These are phyloP conservation scores for Metahyphopichia silvanorum DNA, from an alignment of 805 yeast genomes.

Conservation along the genomic window DNA sequence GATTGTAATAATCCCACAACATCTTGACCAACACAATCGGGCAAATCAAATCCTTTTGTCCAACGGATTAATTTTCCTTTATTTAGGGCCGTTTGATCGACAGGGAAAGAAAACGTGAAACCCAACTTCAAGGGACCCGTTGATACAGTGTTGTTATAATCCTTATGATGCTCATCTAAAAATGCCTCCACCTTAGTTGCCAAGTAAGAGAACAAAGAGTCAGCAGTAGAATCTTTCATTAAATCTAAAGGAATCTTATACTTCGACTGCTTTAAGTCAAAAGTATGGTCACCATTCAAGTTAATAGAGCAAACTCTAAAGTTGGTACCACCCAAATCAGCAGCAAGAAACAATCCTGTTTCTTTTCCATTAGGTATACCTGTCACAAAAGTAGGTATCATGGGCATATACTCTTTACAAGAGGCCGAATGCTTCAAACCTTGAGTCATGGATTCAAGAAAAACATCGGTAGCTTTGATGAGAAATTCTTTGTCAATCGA, in stretches of 20 bases:
- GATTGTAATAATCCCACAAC: constrained; percentile 71
- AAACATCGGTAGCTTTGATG: constrained; percentile 48
- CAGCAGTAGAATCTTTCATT: constrained; percentile 61
- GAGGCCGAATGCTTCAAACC: constrained; percentile 49
- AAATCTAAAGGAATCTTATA: constrained; percentile 74
- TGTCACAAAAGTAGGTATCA: constrained; percentile 93
- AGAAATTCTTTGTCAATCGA: constrained; percentile 40
- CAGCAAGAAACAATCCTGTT: constrained; percentile 79
- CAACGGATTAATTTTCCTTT: constrained; percentile 85
- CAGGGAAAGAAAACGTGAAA: constrained; percentile 93
- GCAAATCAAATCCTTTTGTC: constrained; percentile 93
- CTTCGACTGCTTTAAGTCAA: constrained; percentile 70
- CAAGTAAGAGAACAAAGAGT: constrained; percentile 68
- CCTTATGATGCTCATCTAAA: constrained; percentile 62
- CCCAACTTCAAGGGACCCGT: constrained; percentile 62
- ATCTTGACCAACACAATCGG: constrained; percentile 82
- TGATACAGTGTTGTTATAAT: constrained; percentile 18
- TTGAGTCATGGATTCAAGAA: constrained; percentile 56
- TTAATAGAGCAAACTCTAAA: constrained; percentile 89
- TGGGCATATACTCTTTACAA: constrained; percentile 54
- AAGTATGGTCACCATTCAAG: constrained; percentile 77
- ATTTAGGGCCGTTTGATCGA: constrained; percentile 75
- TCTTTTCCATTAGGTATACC: constrained; percentile 83
- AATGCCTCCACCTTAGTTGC: constrained; percentile 70
- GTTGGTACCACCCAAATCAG: constrained; percentile 95